Conservation (phyloP, 2,329 filamentous ascomycete species). For the Penicillium crustosum region DNA sequence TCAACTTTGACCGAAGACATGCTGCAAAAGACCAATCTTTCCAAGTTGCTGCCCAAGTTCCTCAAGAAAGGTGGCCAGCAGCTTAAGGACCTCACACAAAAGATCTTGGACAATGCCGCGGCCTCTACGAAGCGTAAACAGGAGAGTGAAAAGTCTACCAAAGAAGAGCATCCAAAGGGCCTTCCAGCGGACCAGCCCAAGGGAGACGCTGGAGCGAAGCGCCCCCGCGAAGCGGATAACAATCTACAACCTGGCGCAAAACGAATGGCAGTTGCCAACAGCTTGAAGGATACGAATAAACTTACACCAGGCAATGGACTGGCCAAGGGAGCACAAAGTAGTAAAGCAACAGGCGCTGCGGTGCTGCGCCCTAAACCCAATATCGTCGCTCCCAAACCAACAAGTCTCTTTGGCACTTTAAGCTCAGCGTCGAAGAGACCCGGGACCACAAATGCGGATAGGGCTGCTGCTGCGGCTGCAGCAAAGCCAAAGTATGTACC, state of each 20-base stretch:
- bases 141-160: conserved; percentile 38
- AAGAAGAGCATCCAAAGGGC: conserved; percentile 35
- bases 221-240: conserved; percentile 41
- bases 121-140: conserved; percentile 47
- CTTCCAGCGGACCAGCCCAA: conserved; percentile 17
- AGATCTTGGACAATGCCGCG: conserved; percentile 53
- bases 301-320: conserved; percentile 21
- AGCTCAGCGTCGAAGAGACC: conserved; percentile 52
- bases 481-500: conserved; percentile 37
- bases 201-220: conserved; percentile 36
- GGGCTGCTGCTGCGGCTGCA: conserved; percentile 45
- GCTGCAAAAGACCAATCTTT: conserved; percentile 60
- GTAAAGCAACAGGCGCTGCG: conserved; percentile 32
- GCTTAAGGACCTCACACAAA: conserved; percentile 56
- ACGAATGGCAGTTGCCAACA: conserved; percentile 37
- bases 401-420: conserved; percentile 48
- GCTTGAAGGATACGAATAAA: conserved; percentile 34
- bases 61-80: conserved; percentile 60
- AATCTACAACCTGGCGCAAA: conserved; percentile 40
- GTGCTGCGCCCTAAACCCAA: conserved; percentile 39
- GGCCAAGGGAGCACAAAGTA: conserved; percentile 32
- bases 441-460: conserved; percentile 51
- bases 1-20: conserved; percentile 58
- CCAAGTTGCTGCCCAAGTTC: conserved; percentile 58
- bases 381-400: conserved; percentile 44